Conservation (phyloP, 1,139 yeast genomes). For the Meyerozyma sp. region DNA sequence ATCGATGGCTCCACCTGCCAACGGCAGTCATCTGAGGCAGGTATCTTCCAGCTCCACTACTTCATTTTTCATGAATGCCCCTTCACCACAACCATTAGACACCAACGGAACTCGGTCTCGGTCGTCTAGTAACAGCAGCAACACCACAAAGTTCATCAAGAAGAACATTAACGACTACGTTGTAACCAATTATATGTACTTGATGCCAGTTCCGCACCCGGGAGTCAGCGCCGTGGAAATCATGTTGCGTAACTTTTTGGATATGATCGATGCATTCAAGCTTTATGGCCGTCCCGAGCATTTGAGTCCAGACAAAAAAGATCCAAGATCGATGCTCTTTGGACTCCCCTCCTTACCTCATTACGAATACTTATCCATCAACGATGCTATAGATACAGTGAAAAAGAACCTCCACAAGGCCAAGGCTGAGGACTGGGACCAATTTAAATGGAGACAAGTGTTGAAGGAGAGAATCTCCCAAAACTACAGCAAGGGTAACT, state of each 20-base stretch:
- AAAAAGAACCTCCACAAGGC: constrained; percentile 25
- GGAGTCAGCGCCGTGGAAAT: constrained; percentile 54
- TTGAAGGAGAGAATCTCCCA: constrained; percentile 19
- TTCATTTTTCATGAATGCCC: constrained; percentile 13
- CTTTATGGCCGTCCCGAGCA: constrained; percentile 52
- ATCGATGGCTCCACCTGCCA: constrained; percentile 4
- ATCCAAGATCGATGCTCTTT: constrained; percentile 43
- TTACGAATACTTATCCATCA: constrained; percentile 42
- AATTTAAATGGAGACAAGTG: constrained; percentile 34
- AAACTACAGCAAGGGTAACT: constrained; percentile 8
- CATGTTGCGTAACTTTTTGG: constrained; percentile 50
- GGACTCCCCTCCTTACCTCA: constrained; percentile 56
- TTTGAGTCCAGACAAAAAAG: constrained; percentile 41
- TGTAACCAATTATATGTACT: constrained; percentile 33
- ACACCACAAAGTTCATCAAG: constrained; percentile 9
- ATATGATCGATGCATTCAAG: constrained; percentile 48
- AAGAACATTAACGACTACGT: constrained; percentile 24
- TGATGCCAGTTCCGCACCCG: constrained; percentile 52
- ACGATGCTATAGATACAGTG: constrained; percentile 32
- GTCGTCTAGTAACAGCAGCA: constrained; percentile 3
- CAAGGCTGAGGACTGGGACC: constrained; percentile 30
- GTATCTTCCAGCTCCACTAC: constrained; percentile 9
- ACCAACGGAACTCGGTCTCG: constrained; percentile 3
- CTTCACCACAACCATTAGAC: constrained; percentile 5
- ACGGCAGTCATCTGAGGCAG: constrained; percentile 4